Percentiles rank a stretch among this genome's conserved stretches.
Evolutionary conservation across 73 alveolate species (phyloP).

Genomic region (Breviolum minutum): DNA sequence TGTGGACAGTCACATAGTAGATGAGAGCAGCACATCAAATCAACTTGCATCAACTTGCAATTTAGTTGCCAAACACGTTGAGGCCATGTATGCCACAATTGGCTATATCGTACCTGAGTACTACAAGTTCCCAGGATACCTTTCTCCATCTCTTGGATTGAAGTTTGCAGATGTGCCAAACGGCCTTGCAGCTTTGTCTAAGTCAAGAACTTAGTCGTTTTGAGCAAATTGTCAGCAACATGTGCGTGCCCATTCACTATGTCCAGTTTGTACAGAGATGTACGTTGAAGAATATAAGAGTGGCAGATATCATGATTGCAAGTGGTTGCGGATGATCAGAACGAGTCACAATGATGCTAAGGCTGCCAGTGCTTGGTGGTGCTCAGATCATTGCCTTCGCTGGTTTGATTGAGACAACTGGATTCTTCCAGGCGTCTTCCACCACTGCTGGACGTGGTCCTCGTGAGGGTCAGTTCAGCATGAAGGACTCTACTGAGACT

Average conservation of each 20-base stretch:
- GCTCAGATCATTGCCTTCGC: neutral
- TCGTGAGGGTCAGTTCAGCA: neutral
- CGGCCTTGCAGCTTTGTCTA: neutral
- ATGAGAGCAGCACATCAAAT: neutral
- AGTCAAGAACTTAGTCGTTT: too few relatives aligned
- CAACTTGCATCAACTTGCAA: neutral
- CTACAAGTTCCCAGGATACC: constrained; percentile 12
- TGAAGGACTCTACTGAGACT: neutral
- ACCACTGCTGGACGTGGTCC: neutral
- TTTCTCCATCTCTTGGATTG: neutral
- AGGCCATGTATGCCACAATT: constrained; percentile 6
- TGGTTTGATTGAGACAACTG: neutral
- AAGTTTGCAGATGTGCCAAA: neutral
- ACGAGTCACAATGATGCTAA: neutral
- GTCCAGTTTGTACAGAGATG: neutral
- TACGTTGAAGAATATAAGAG: neutral
- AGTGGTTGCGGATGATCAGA: too few relatives aligned
- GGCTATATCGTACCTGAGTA: constrained; percentile 7
- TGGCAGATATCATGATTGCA: too few relatives aligned
- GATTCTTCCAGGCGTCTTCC: constrained; percentile 8
- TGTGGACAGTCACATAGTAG: neutral
- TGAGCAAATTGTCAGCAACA: neutral
- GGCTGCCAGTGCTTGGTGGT: constrained; percentile 5
- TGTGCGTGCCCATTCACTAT: neutral
- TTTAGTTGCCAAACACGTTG: too few relatives aligned